These are phyloP conservation scores for Zalaria sp. DNA, from an alignment of 2,329 filamentous ascomycete genomes.

Conservation along the genomic window DNA sequence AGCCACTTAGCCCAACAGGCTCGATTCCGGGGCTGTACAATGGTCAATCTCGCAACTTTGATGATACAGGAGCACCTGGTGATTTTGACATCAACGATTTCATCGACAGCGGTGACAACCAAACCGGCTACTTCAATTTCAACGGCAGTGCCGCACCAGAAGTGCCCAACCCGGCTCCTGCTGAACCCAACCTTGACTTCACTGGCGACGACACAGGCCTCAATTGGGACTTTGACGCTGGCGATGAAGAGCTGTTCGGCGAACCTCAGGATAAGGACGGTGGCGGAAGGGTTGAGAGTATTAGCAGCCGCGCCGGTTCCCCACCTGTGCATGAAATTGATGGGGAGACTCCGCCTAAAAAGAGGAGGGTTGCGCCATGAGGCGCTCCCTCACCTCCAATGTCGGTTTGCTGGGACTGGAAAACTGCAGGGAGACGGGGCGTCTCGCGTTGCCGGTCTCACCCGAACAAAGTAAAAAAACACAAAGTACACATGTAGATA, in stretches of 20 bases:
- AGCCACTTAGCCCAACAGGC: slow-evolving; percentile 68
- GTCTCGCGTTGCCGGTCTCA: background rate
- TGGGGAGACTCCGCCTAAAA: slow-evolving; percentile 13
- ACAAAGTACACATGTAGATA: background rate
- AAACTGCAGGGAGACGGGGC: background rate
- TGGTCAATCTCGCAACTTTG: slow-evolving; percentile 19
- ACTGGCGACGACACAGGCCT: slow-evolving; percentile 6
- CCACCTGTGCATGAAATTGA: slow-evolving; percentile 12
- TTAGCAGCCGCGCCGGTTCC: slow-evolving; percentile 24
- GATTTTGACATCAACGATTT: slow-evolving; percentile 44
- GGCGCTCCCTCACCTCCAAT: background rate
- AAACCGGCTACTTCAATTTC: slow-evolving; percentile 2
- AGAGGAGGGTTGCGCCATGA: slow-evolving; percentile 1
- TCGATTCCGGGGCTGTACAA: slow-evolving; percentile 54
- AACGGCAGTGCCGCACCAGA: background rate
- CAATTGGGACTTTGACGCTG: slow-evolving; percentile 14
- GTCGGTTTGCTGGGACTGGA: background rate
- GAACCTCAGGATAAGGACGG: slow-evolving; percentile 6
- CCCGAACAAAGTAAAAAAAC: background rate
- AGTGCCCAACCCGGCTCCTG: background rate
- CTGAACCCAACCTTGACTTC: slow-evolving; percentile 2
- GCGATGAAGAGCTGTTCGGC: slow-evolving; percentile 8
- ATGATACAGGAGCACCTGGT: slow-evolving; percentile 19
- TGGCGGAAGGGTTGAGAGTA: slow-evolving; percentile 23
- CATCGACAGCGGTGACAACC: slow-evolving; percentile 27